Evolutionary conservation across 371 early-diverging fungal species (phyloP).

Genomic region (Mortierella sp.): DNA sequence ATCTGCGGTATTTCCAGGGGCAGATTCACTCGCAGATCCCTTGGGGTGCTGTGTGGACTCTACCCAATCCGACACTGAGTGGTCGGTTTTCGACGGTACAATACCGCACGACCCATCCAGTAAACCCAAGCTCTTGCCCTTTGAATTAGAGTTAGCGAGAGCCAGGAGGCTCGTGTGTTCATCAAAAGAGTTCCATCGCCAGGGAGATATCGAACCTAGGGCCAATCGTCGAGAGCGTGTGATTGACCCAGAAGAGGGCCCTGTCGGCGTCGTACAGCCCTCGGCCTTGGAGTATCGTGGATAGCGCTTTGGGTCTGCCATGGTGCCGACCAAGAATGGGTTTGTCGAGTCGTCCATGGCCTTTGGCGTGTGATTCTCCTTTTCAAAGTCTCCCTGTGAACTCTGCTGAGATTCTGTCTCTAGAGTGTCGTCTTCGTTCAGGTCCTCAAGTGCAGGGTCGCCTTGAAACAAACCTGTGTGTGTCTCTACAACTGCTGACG

Average conservation of each 20-base stretch:
- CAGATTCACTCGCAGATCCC: neutral
- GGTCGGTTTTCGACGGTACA: neutral
- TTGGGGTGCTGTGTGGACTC: slow-evolving; percentile 8
- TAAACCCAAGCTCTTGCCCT: slow-evolving; percentile 3
- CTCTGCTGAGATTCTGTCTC: slow-evolving; percentile 44
- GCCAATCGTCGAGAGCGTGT: slow-evolving; percentile 33
- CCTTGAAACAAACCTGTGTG: neutral
- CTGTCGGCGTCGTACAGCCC: slow-evolving; percentile 28
- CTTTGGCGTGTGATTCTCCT: slow-evolving; percentile 47
- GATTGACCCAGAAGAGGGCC: slow-evolving; percentile 23
- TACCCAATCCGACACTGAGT: slow-evolving; percentile 27
- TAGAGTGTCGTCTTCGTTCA: slow-evolving; percentile 31
- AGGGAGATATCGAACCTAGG: slow-evolving; percentile 41
- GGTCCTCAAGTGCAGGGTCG: slow-evolving; percentile 23
- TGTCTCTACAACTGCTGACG: neutral
- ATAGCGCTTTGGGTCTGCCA: slow-evolving; percentile 1
- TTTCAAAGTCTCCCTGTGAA: slow-evolving; percentile 22
- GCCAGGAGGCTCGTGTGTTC: slow-evolving; percentile 7
- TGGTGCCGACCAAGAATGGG: slow-evolving; percentile 16
- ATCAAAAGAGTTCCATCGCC: slow-evolving; percentile 45
- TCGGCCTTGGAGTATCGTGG: slow-evolving; percentile 14
- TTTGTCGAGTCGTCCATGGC: slow-evolving; percentile 16
- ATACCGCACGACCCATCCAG: neutral
- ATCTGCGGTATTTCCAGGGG: too few species aligned
- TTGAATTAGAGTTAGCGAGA: neutral